Conservation (phyloP, 306 rosid genomes). For the Rosa multiflora region DNA sequence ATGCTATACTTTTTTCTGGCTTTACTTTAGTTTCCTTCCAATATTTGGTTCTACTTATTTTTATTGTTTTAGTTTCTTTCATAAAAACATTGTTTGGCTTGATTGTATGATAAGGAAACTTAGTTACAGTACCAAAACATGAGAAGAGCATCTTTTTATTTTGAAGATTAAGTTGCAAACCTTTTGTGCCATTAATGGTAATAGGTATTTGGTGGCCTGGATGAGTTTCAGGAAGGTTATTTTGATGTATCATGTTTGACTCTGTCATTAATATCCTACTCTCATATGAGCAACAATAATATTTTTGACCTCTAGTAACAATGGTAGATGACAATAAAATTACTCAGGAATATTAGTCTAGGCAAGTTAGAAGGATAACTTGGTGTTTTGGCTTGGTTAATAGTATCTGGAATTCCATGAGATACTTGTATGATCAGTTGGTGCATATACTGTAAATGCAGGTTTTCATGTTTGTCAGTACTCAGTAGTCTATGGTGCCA, state of each 20-base stretch:
- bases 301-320: background rate
- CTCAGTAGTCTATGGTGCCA: slow-evolving; percentile 15
- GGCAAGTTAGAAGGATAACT: background rate
- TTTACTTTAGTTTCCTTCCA: background rate
- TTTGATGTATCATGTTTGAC: background rate
- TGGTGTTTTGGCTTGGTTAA: background rate
- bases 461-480: slow-evolving; percentile 6
- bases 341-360: background rate
- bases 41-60: slow-evolving; percentile 1
- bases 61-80: background rate
- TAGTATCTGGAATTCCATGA: background rate
- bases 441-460: background rate
- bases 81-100: background rate
- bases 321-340: background rate
- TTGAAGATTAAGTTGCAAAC: background rate
- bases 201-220: background rate
- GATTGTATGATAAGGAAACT: background rate
- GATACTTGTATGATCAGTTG: background rate
- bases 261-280: background rate
- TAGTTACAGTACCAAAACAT: background rate
- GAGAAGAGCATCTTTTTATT: background rate
- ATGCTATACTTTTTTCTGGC: background rate
- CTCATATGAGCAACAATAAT: no score
- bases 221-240: background rate
- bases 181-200: background rate